Evolutionary conservation across 1,284 basidiomycete species (phyloP).

Genomic region (Apiotrichum gracile): DNA sequence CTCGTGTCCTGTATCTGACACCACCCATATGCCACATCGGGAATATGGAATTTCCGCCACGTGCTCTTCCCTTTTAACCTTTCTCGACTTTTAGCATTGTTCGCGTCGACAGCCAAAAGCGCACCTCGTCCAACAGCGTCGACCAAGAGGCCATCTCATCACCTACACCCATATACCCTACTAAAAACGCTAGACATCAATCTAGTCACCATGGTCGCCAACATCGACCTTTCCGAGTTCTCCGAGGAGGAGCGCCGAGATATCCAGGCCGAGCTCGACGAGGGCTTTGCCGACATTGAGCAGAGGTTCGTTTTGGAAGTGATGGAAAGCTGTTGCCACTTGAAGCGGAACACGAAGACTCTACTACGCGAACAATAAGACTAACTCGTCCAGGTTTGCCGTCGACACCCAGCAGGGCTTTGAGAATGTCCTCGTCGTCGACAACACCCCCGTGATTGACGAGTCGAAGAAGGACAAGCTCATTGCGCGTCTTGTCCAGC

Average conservation of each 20-base stretch:
- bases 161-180: not conserved
- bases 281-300: slow-evolving; percentile 81
- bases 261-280: slow-evolving; percentile 57
- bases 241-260: slow-evolving; percentile 57
- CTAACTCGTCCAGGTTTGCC: slow-evolving; percentile 71
- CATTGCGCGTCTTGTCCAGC: slow-evolving; percentile 69
- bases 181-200: not conserved
- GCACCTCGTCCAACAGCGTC: too few species aligned
- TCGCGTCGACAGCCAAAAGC: not conserved
- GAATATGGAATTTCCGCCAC: not conserved
- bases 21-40: not conserved
- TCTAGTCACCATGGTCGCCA: slow-evolving; percentile 6
- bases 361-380: too few species aligned
- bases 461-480: slow-evolving; percentile 71
- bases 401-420: slow-evolving; percentile 66
- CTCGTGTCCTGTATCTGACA: too few species aligned
- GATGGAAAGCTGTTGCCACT: not conserved
- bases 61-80: not conserved
- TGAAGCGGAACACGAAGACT: too few species aligned
- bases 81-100: not conserved
- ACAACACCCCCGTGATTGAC: slow-evolving; percentile 81
- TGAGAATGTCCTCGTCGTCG: slow-evolving; percentile 84
- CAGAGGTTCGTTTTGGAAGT: slow-evolving; percentile 65
- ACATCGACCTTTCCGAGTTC: slow-evolving; percentile 15
- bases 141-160: not conserved